Conservation (phyloP, 2,329 filamentous ascomycete genomes). For the Colletotrichum sp. region DNA sequence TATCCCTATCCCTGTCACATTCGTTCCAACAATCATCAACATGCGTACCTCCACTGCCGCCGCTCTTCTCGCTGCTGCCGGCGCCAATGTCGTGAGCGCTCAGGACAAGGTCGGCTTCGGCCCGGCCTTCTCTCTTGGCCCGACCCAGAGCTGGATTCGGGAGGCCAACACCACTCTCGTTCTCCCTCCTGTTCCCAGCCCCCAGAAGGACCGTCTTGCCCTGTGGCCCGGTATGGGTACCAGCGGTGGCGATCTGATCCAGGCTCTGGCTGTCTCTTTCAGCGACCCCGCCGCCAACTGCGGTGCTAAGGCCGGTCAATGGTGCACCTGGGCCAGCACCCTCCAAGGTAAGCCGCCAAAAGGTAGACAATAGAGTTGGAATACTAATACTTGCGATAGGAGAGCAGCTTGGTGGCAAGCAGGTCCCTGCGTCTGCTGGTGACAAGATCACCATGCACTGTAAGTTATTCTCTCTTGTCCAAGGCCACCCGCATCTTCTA, state of each 20-base stretch:
- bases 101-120: not conserved
- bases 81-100: not conserved
- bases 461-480: not conserved
- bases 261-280: not conserved
- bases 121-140: not conserved
- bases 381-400: not conserved
- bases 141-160: not conserved
- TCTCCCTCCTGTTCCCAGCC: not conserved
- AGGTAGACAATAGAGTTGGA: accelerated
- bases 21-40: not conserved
- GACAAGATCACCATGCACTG: not conserved
- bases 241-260: not conserved
- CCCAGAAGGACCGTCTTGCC: not conserved
- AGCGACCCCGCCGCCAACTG: not conserved
- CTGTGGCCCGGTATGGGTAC: not conserved
- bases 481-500: accelerated
- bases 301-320: not conserved
- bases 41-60: not conserved
- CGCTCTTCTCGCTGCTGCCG: not conserved
- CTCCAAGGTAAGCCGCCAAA: not conserved
- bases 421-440: not conserved
- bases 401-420: not conserved
- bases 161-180: not conserved
- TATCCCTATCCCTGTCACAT: not conserved
- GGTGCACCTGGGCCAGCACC: not conserved